These are phyloP conservation scores for Yamadazyma trypodendri DNA, from an alignment of 1,139 yeast genomes.

Conservation along the genomic window DNA sequence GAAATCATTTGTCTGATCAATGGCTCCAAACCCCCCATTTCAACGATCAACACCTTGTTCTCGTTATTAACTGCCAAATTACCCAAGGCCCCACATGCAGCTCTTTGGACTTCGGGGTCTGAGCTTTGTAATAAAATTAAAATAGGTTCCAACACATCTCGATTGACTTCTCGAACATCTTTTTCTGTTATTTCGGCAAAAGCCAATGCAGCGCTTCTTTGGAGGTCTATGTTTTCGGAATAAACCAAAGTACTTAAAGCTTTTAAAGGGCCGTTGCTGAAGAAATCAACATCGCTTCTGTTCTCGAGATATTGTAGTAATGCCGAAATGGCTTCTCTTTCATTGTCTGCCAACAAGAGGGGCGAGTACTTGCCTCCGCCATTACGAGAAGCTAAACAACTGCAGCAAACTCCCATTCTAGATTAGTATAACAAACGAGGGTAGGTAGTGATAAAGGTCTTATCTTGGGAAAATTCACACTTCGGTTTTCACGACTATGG, in stretches of 20 bases:
- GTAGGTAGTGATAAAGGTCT: neutral
- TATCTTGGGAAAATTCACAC: too few species aligned
- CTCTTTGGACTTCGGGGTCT: constrained; percentile 94
- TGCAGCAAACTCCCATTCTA: constrained; percentile 68
- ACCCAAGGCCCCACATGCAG: constrained; percentile 98
- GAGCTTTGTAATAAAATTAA: constrained; percentile 79
- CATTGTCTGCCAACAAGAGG: constrained; percentile 86
- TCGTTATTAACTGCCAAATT: constrained; percentile 95
- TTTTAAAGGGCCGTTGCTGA: constrained; percentile 83
- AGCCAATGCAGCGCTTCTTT: constrained; percentile 96
- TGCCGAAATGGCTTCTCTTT: constrained; percentile 92
- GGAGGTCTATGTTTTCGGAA: constrained; percentile 91
- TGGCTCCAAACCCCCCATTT: constrained; percentile 97
- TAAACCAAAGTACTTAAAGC: constrained; percentile 92
- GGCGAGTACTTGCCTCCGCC: constrained; percentile 64
- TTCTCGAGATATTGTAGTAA: constrained; percentile 87
- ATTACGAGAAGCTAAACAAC: constrained; percentile 47
- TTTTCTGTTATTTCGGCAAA: constrained; percentile 98
- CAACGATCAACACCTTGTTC: constrained; percentile 88
- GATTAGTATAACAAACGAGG: neutral
- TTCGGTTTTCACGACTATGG: too few species aligned
- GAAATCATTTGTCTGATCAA: constrained; percentile 97
- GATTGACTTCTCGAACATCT: constrained; percentile 84
- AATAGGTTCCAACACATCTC: constrained; percentile 92
- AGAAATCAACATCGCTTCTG: constrained; percentile 81